Conservation (phyloP, 345 rosid genomes). For the Populus pruinosa region DNA sequence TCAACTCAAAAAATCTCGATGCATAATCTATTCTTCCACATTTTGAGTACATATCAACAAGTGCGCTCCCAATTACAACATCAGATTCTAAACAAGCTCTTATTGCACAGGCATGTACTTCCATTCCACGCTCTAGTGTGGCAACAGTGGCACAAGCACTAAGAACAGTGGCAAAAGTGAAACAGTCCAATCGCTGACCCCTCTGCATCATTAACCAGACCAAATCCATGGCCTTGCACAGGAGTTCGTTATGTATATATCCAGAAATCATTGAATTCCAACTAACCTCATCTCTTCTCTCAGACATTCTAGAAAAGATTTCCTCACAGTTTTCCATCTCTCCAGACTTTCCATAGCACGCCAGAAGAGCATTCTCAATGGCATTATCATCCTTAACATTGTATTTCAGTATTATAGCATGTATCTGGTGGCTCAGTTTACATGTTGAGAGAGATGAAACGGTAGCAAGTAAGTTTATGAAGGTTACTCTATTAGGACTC, state of each 20-base stretch:
- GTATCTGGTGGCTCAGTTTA: slow-evolving; percentile 61
- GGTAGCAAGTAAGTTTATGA: slow-evolving; percentile 63
- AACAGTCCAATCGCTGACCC: slow-evolving; percentile 67
- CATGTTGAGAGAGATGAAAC: slow-evolving; percentile 50
- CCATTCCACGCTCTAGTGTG: slow-evolving; percentile 88
- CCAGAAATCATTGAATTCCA: slow-evolving; percentile 95
- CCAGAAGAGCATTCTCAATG: slow-evolving; percentile 76
- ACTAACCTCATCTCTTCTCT: slow-evolving; percentile 72
- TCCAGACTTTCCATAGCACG: slow-evolving; percentile 84
- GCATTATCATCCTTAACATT: slow-evolving; percentile 42
- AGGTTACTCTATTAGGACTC: slow-evolving; percentile 62
- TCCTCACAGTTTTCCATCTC: slow-evolving; percentile 70
- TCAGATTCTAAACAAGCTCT: slow-evolving; percentile 75
- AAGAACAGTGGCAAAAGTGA: slow-evolving; percentile 87
- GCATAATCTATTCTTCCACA: slow-evolving; percentile 94
- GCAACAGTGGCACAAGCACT: slow-evolving; percentile 95
- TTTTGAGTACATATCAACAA: slow-evolving; percentile 92
- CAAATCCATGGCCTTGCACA: slow-evolving; percentile 75
- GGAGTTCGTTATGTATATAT: slow-evolving; percentile 64
- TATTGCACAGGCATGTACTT: slow-evolving; percentile 77
- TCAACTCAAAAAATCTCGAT: slow-evolving; percentile 56
- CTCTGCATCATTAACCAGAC: slow-evolving; percentile 72
- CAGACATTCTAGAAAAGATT: slow-evolving; percentile 72
- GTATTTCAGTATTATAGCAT: slow-evolving; percentile 56
- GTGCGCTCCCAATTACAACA: slow-evolving; percentile 90